These are phyloP conservation scores for Calophaca sinica DNA, from an alignment of 306 rosid genomes.

Conservation along the genomic window DNA sequence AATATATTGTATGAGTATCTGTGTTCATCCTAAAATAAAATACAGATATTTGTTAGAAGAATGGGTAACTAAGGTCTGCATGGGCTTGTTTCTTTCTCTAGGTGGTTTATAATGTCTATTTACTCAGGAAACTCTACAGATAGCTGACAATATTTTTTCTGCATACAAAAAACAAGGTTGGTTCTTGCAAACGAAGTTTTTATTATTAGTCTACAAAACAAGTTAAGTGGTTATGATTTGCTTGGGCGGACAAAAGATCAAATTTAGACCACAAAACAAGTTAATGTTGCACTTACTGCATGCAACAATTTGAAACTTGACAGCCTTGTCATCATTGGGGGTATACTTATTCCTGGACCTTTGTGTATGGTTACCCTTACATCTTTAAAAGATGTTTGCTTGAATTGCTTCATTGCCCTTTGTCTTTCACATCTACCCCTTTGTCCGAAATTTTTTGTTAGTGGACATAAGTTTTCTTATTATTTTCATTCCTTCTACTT, in stretches of 20 bases:
- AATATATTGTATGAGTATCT: background rate
- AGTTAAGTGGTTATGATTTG: slow-evolving; percentile 99
- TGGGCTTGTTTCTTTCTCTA: slow-evolving; percentile 44
- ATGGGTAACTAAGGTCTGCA: slow-evolving; percentile 11
- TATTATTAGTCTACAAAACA: background rate
- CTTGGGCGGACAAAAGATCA: slow-evolving; percentile 97
- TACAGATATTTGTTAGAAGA: background rate
- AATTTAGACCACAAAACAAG: slow-evolving; percentile 91
- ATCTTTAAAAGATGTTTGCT: background rate
- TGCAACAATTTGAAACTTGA: slow-evolving; percentile 89
- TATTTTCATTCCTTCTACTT: no score
- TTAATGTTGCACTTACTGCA: slow-evolving; percentile 81
- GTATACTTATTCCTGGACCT: slow-evolving; percentile 50
- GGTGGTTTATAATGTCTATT: slow-evolving; percentile 98
- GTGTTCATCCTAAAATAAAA: slow-evolving; percentile 7
- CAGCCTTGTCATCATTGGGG: slow-evolving; percentile 96
- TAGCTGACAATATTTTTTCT: slow-evolving; percentile 74
- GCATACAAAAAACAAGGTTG: slow-evolving; percentile 96
- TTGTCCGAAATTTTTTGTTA: no score
- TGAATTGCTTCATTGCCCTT: no score
- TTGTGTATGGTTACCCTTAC: slow-evolving; percentile 1
- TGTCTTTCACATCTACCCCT: no score
- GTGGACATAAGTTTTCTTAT: no score
- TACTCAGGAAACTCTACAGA: slow-evolving; percentile 89
- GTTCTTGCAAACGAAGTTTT: slow-evolving; percentile 31